Conservation (phyloP, 2,329 filamentous ascomycete species). For the Botrytis hyacinthi region DNA sequence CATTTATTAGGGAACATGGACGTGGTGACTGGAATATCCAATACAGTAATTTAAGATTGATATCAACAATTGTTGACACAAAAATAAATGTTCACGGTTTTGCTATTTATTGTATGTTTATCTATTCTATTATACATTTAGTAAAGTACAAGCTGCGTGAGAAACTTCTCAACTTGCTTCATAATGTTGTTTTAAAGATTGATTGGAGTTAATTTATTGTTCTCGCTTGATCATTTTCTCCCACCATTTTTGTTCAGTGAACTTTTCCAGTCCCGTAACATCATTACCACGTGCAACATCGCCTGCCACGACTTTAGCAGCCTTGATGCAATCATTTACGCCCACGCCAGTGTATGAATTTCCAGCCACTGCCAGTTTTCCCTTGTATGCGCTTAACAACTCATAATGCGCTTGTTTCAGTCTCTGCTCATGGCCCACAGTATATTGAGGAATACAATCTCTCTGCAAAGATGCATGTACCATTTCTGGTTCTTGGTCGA, state of each 20-base stretch:
- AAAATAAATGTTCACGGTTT: background rate
- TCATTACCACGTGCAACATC: constrained; percentile 40
- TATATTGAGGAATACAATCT: constrained; percentile 89
- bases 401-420: constrained; percentile 37
- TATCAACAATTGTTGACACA: background rate
- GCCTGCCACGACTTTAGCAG: constrained; percentile 53
- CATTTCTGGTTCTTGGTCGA: constrained; percentile 59
- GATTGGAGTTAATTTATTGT: background rate
- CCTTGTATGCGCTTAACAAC: constrained; percentile 35
- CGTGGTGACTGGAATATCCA: background rate
- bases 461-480: constrained; percentile 58
- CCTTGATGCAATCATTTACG: constrained; percentile 54
- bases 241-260: constrained; percentile 5
- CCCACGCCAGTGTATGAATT: constrained; percentile 49
- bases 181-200: background rate
- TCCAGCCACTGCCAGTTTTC: constrained; percentile 44
- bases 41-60: background rate
- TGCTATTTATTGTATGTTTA: background rate
- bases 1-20: too few species aligned
- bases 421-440: constrained; percentile 62
- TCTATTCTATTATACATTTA: background rate
- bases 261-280: constrained; percentile 42
- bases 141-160: background rate
- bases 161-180: background rate
- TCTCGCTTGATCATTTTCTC: background rate